A percentile compares a stretch with the other conserved stretches of the same genome.
These are phyloP conservation scores for Erodium maritimum DNA, from an alignment of 345 rosid species.

Conservation along the genomic window DNA sequence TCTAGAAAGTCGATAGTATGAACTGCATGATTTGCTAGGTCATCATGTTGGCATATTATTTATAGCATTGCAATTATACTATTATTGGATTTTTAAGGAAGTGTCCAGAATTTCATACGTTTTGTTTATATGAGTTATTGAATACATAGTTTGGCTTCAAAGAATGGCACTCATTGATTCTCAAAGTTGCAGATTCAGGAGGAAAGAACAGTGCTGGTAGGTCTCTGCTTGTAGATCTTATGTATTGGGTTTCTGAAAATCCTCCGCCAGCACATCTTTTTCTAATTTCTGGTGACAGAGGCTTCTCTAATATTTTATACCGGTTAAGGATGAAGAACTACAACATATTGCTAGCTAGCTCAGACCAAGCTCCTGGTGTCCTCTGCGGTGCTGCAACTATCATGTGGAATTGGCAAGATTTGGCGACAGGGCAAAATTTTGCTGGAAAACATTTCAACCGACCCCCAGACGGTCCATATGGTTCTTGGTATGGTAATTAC, in stretches of 20 bases:
- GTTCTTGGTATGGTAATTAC: conserved; percentile 88
- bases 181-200: conserved; percentile 25
- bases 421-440: conserved; percentile 38
- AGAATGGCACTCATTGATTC: not conserved
- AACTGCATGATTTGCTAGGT: not conserved
- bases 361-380: conserved; percentile 30
- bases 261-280: conserved; percentile 95
- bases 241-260: conserved; percentile 73
- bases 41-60: not conserved
- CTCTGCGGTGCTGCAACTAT: conserved; percentile 87
- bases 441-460: conserved; percentile 58
- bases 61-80: not conserved
- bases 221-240: conserved; percentile 55
- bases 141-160: not conserved
- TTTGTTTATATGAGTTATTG: not conserved
- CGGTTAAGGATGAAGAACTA: conserved; percentile 77
- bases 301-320: conserved; percentile 55
- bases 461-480: conserved; percentile 87
- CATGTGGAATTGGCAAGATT: conserved; percentile 72
- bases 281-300: conserved; percentile 62
- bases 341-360: conserved; percentile 70
- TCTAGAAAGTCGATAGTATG: not conserved
- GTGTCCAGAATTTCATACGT: not conserved
- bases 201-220: conserved; percentile 80
- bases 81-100: not conserved